Percentiles rank a stretch among this genome's conserved stretches.
phyloP scores from a whole-genome alignment of 768 basidiomycete species.

The Pisolithus tinctorius region DNA sequence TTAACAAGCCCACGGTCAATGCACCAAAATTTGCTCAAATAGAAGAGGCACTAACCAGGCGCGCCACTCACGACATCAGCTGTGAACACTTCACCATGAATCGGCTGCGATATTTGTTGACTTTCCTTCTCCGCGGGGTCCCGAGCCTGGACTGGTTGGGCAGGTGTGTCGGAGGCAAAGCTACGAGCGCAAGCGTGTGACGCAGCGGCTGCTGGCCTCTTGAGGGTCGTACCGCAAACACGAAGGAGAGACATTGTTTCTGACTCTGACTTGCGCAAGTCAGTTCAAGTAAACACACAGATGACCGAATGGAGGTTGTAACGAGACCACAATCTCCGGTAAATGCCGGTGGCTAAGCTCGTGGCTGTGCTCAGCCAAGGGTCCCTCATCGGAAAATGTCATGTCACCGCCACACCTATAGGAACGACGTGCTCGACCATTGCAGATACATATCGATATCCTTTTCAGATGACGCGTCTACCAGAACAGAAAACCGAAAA shows the following conservation, averaged over 20 bases:
- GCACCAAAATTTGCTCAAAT: background rate
- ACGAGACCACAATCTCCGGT: too few species aligned
- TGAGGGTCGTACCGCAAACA: constrained; percentile 29
- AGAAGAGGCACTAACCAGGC: constrained; percentile 48
- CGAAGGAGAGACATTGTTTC: constrained; percentile 52
- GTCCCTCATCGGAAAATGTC: too few species aligned
- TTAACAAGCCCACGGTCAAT: constrained; percentile 22
- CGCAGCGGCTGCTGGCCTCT: constrained; percentile 13
- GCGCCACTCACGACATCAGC: constrained; percentile 85
- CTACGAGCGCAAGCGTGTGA: constrained; percentile 11
- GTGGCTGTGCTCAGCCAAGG: too few species aligned
- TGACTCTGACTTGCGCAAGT: background rate
- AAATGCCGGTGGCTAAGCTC: too few species aligned
- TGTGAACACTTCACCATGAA: constrained; percentile 55
- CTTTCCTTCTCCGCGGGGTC: constrained; percentile 17
- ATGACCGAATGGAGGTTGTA: too few species aligned
- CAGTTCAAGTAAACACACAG: too few species aligned
- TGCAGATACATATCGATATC: too few species aligned
- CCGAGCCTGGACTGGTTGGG: constrained; percentile 16
- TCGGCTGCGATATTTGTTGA: constrained; percentile 37
- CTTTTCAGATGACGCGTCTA: too few species aligned
- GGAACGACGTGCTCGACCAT: too few species aligned
- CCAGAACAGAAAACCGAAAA: too few species aligned
- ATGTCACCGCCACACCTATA: too few species aligned
- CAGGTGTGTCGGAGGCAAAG: constrained; percentile 13